Percentiles rank a stretch among this genome's conserved stretches.
Conservation (phyloP, 371 early-diverging fungal species). For the Chytridiales sp. region DNA sequence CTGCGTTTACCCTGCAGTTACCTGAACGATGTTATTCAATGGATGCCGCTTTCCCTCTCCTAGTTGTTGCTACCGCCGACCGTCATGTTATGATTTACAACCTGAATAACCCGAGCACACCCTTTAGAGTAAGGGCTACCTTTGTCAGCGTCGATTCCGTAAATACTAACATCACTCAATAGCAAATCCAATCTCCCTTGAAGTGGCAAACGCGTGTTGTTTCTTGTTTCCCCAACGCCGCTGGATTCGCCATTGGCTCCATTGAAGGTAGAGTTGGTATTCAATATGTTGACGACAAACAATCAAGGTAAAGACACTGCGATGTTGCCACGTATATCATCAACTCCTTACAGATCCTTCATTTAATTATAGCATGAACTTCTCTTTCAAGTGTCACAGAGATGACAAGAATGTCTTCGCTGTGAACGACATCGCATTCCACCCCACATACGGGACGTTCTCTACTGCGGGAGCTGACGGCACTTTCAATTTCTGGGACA, state of each 20-base stretch:
- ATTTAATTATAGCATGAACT: conserved; percentile 57
- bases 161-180: not conserved
- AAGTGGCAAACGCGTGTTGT: conserved; percentile 86
- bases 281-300: conserved; percentile 84
- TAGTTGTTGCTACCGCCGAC: conserved; percentile 83
- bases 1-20: conserved; percentile 69
- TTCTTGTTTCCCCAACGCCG: conserved; percentile 72
- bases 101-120: conserved; percentile 71
- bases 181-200: conserved; percentile 68
- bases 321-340: too few relatives aligned
- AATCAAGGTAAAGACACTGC: conserved; percentile 57
- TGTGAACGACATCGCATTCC: conserved; percentile 82
- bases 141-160: conserved; percentile 15
- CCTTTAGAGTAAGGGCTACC: conserved; percentile 65
- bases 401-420: conserved; percentile 70
- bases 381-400: conserved; percentile 95
- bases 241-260: conserved; percentile 85
- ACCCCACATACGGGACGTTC: conserved; percentile 86
- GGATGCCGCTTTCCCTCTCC: conserved; percentile 70
- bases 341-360: conserved; percentile 2
- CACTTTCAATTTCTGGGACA: conserved; percentile 91
- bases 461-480: conserved; percentile 94
- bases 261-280: conserved; percentile 94
- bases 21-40: conserved; percentile 88
- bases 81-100: conserved; percentile 76